Conservation (phyloP, 257 asterid genomes). For the Rhazya stricta region DNA sequence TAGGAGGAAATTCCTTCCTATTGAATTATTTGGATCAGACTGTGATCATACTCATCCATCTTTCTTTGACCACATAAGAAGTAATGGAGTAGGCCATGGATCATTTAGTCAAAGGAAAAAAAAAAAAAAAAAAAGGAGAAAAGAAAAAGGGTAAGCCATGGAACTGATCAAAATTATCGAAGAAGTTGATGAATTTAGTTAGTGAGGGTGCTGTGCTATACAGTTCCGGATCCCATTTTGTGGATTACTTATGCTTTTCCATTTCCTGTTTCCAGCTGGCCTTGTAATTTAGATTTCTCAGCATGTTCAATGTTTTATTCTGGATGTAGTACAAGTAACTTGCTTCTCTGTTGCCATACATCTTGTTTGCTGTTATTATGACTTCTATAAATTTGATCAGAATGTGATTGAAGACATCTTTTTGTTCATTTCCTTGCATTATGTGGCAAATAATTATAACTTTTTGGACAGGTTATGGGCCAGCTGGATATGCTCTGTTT, state of each 20-base stretch:
- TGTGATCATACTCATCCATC: not conserved
- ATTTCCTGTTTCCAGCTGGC: not conserved
- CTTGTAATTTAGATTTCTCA: not conserved
- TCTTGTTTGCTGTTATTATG: not conserved
- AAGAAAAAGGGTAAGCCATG: not conserved
- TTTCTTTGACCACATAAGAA: not conserved
- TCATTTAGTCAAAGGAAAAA: not conserved
- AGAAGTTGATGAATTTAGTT: not conserved
- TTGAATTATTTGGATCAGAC: not conserved
- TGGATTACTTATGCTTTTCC: not conserved
- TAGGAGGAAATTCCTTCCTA: not conserved
- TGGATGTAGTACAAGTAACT: not conserved
- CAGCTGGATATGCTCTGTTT: slow-evolving; percentile 92
- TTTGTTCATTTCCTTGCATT: slow-evolving; percentile 9
- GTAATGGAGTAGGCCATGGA: not conserved
- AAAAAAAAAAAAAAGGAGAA: not conserved
- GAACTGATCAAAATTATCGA: not conserved
- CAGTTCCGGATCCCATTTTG: not conserved
- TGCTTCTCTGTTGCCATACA: not conserved
- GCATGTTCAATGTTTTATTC: not conserved
- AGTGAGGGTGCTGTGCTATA: not conserved
- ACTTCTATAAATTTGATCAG: not conserved
- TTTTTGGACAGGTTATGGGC: slow-evolving; percentile 65
- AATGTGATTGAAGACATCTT: not conserved
- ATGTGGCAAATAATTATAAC: slow-evolving; percentile 2